Evolutionary conservation across 805 yeast species (phyloP).

Genomic region (Yarrowia keelungensis): DNA sequence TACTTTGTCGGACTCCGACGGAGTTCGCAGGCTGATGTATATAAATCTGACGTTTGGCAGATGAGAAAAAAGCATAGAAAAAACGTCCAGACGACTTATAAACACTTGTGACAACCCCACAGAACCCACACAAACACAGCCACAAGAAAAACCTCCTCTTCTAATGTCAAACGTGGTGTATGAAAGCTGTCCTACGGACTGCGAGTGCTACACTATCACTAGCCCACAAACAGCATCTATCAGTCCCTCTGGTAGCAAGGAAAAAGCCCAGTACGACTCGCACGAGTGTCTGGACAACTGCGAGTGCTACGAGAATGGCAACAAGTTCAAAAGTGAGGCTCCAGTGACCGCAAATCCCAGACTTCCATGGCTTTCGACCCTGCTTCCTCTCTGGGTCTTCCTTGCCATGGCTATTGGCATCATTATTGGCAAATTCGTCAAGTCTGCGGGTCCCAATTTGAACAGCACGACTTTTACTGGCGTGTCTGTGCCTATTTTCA

Average conservation of each 20-base stretch:
- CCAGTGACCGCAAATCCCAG: not conserved
- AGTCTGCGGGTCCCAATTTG: constrained; percentile 42
- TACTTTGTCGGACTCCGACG: constrained; percentile 33
- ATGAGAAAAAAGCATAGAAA: not conserved
- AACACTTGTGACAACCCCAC: too few relatives aligned
- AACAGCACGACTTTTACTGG: constrained; percentile 44
- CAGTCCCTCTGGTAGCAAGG: not conserved
- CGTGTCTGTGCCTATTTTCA: constrained; percentile 48
- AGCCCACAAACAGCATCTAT: not conserved
- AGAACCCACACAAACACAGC: not conserved
- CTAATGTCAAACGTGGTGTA: constrained; percentile 2
- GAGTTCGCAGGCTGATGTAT: not conserved
- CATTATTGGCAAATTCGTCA: constrained; percentile 45
- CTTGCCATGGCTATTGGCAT: constrained; percentile 46
- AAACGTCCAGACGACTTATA: too few relatives aligned
- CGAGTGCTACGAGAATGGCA: constrained; percentile 6
- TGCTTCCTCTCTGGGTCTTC: constrained; percentile 24
- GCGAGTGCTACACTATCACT: constrained; percentile 20
- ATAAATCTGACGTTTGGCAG: not conserved
- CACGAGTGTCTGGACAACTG: constrained; percentile 23
- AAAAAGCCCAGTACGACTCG: not conserved
- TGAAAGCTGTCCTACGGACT: constrained; percentile 1
- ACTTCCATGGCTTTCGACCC: constrained; percentile 8
- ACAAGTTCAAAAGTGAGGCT: constrained; percentile 3
- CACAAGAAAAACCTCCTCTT: not conserved